Evolutionary conservation across 2,329 filamentous ascomycete genomes (phyloP), one percentile per base, ranked within the genome.

Genomic region (Penicillium aurantiogriseum): DNA sequence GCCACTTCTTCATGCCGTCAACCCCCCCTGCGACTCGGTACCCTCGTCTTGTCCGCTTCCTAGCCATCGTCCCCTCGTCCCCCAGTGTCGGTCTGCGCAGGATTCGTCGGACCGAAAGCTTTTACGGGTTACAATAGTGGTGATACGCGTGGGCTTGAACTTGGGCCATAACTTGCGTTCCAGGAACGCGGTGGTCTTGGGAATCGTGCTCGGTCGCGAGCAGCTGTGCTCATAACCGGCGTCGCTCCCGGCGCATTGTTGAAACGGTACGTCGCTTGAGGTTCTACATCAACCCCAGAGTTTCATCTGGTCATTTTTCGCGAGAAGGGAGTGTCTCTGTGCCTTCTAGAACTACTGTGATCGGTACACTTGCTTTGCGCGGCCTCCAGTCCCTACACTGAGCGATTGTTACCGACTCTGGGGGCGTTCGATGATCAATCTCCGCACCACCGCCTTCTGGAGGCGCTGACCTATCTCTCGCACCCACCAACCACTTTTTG

Each of bases 391-490:
- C 51, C 58, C 61, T 60, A 55, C 48, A 54, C 60, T 59, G 60
- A 64, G 60, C 62, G 62, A 62, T 59, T 58, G 61, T 58, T 64
- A 53, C 56, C 64, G 62, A 65, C 62, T 66, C 64, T 71, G 69
- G 69, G 68, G 67, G 59, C 57, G 59, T 64, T 64, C 58, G 62
- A 63, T 67, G 69, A 71, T 72, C 71, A 74, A 71, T 74, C 71
- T 74, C 72, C 71, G 72, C 71, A 74, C 54, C 54, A 56, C 72
- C 71, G 72, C 71, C 72, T 74, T 72, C 69, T 65, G 62, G 58
- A 62, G 65, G 63, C 65, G 62, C 55, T 61, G 49, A 60, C 59
- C 61, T 60, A 60, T 65, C 62, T 53, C 58, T 62, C 38, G 55
- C 64, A 63, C 64, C 60, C 61, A 61, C 59, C 57, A 40, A 51